phyloP scores from a whole-genome alignment of 768 basidiomycete species.

The Bullera alba region DNA sequence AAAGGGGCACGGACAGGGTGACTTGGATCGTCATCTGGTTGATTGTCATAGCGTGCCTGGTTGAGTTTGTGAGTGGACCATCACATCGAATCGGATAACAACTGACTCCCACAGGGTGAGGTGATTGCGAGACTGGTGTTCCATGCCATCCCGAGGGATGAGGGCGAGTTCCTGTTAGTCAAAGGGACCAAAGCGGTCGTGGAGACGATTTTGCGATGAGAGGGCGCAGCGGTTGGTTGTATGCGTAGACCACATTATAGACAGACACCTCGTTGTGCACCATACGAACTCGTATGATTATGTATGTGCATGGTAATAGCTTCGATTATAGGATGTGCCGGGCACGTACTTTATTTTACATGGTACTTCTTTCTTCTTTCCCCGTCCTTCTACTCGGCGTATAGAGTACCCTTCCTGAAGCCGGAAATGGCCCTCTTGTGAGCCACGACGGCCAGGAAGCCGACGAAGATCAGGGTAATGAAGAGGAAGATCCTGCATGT shows the following conservation, averaged over 20 bases:
- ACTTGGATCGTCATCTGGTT: constrained; percentile 81
- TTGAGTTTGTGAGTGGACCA: constrained; percentile 63
- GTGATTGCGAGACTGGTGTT: constrained; percentile 36
- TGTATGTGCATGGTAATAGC: not conserved
- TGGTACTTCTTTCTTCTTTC: not conserved
- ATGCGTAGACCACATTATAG: not conserved
- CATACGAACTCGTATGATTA: not conserved
- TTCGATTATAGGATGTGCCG: constrained; percentile 2
- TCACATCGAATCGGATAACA: not conserved
- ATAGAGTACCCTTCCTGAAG: constrained; percentile 25
- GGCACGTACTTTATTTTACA: not conserved
- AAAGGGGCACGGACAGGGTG: constrained; percentile 80
- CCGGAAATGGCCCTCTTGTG: constrained; percentile 32
- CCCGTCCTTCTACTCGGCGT: constrained; percentile 19
- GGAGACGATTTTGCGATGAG: not conserved
- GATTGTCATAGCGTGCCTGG: constrained; percentile 81
- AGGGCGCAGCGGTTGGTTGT: not conserved
- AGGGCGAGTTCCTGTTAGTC: constrained; percentile 21
- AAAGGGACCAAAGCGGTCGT: constrained; percentile 13
- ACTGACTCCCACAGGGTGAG: constrained; percentile 24
- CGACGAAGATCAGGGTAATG: constrained; percentile 32
- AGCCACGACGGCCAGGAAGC: constrained; percentile 34
- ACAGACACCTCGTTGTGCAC: not conserved
- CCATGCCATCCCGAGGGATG: constrained; percentile 18
- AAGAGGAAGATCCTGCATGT: constrained; percentile 43